Conservation (phyloP, 78 protist genomes). For the Dictyostelium brefeldianum region DNA sequence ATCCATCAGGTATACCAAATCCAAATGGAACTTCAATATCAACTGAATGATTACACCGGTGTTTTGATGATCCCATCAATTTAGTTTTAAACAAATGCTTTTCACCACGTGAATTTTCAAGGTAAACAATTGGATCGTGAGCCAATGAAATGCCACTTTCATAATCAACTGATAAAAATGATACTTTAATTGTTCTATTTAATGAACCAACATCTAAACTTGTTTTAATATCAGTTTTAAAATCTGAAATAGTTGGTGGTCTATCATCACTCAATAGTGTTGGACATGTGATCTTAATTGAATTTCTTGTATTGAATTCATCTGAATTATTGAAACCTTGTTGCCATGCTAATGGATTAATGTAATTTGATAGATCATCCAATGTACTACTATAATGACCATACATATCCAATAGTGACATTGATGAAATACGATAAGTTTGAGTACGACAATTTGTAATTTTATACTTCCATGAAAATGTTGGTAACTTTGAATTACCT, state of each 20-base stretch:
- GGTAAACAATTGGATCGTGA: background rate
- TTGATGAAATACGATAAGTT: background rate
- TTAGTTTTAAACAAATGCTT: background rate
- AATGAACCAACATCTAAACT: background rate
- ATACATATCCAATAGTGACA: background rate
- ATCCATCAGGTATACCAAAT: conserved; percentile 12
- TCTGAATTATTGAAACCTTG: no score
- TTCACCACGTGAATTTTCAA: conserved; percentile 13
- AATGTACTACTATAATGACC: background rate
- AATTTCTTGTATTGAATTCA: no score
- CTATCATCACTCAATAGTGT: background rate
- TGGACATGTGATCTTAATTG: background rate
- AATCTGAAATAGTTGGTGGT: background rate
- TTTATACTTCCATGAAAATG: background rate
- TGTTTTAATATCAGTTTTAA: background rate
- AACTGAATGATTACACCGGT: background rate
- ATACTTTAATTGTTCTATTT: background rate
- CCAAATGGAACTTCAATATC: conserved; percentile 22
- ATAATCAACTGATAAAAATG: background rate
- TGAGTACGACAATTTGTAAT: background rate
- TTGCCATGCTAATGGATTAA: background rate
- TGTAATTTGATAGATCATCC: background rate
- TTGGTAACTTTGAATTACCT: background rate
- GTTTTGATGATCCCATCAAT: background rate
- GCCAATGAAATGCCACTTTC: background rate